Evolutionary conservation across 2,329 filamentous ascomycete species (phyloP).

Genomic region (Huntiella omanensis): DNA sequence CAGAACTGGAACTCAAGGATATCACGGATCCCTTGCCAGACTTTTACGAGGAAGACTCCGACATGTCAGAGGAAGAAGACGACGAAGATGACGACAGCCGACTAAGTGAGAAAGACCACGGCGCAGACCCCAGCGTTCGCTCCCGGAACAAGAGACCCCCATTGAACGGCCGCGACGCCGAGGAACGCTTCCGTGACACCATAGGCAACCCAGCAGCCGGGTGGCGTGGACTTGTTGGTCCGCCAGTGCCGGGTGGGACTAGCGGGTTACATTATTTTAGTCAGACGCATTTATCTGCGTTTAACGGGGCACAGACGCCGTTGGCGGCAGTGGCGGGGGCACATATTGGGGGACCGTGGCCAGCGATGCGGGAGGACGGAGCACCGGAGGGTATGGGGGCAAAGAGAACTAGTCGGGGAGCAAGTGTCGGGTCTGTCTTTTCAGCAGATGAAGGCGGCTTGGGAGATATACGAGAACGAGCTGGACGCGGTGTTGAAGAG

Average conservation of each 20-base stretch:
- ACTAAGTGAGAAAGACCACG: conserved; percentile 13
- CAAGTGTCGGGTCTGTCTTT: conserved; percentile 5
- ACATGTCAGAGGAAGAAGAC: conserved; percentile 28
- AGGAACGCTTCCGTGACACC: conserved; percentile 11
- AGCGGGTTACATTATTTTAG: conserved; percentile 62
- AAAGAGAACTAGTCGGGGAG: conserved; percentile 2
- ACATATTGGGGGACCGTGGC: conserved; percentile 17
- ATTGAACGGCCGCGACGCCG: conserved; percentile 12
- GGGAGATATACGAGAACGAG: conserved; percentile 17
- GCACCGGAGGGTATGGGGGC: conserved; percentile 1
- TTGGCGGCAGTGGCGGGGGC: conserved; percentile 55
- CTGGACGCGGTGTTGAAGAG: conserved; percentile 19
- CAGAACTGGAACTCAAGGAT: conserved; percentile 82
- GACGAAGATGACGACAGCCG: conserved; percentile 18
- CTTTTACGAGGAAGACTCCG: conserved; percentile 74
- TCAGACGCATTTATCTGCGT: conserved; percentile 52
- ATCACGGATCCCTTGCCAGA: conserved; percentile 89
- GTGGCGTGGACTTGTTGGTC: conserved; percentile 20
- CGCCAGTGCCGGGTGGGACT: conserved; percentile 50
- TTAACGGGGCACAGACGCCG: conserved; percentile 61
- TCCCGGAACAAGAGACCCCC: conserved; percentile 8
- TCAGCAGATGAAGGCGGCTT: conserved; percentile 22
- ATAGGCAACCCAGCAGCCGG: conserved; percentile 8
- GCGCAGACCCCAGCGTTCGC: conserved; percentile 9
- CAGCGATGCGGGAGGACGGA: neutral